Base-by-base conservation (phyloP, 768 basidiomycete genomes). In the Lactarius evosmus region DNA sequence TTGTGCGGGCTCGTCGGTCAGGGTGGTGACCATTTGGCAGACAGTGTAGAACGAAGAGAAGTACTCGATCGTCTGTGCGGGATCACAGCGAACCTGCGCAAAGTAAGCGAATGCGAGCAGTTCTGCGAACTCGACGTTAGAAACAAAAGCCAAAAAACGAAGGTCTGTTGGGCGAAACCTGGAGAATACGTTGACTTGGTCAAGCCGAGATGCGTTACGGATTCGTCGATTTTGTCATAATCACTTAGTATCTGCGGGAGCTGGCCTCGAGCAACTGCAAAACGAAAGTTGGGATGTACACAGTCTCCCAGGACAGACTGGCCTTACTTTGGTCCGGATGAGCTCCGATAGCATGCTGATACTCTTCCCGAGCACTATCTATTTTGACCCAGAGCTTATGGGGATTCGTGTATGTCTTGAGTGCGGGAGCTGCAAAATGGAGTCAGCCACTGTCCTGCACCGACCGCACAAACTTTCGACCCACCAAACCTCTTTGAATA, bases 71-170 rank as follows among this genome's bases (percentile, higher is more conserved):
- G 90, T 92, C 40, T 79, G 75, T 3, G 74, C 76, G 33, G 90
- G 89, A 69, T 93, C 85, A 73, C 92, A 94, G 63, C 90, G 87
- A 70, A 85, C 88, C 73, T 93, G 90, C 0, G 89, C 86, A 60
- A 86, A 74, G 70, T 93, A 94, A 1, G 86, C 90, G 72, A 91
- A 93, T n/a, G 78, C 77, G 58, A 94, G 79, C 14, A 91, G 76
- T 27, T 88, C 91, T 93, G 67, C 22, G 30, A 17, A 41, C 32
- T 46, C 16, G 44, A 51, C 53, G 52, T 63, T 22, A 65, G 38
- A 14, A 17, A 16, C 33, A 6, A 25, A 19, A 27, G 16, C 6
- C 32, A 46, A 16, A 41, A 7, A 55, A 32, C 44, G 32, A 56
- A 50, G 19, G 22, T 29, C 1, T 22, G 25, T 61, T 36, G 1